A percentile compares a stretch with the other conserved stretches of the same genome.
Evolutionary conservation across 1,284 basidiomycete genomes (phyloP).

Genomic region (Amylostereum areolatum): DNA sequence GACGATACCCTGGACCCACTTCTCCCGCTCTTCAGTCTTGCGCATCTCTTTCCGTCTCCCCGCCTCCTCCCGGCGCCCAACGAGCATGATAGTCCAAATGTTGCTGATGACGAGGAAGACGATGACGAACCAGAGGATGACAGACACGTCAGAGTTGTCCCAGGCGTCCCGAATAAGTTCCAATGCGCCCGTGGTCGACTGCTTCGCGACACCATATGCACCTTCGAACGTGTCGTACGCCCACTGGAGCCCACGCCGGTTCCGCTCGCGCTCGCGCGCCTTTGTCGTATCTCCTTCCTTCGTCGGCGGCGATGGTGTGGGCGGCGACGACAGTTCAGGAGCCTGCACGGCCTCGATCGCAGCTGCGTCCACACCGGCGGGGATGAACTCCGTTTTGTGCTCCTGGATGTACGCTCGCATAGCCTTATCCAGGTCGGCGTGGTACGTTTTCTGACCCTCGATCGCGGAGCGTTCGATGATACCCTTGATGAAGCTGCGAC

Average conservation of each 20-base stretch:
- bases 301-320: constrained; percentile 5
- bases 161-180: constrained; percentile 71
- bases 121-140: constrained; percentile 70
- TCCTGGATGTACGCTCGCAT: constrained; percentile 87
- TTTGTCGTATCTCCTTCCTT: constrained; percentile 22
- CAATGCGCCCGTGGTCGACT: constrained; percentile 61
- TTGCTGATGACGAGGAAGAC: constrained; percentile 72
- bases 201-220: constrained; percentile 60
- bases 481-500: constrained; percentile 93
- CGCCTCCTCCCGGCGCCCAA: constrained; percentile 49
- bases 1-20: constrained; percentile 67
- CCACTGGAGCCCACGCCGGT: constrained; percentile 74
- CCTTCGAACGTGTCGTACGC: constrained; percentile 80
- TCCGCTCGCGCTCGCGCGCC: constrained; percentile 55
- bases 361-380: constrained; percentile 66
- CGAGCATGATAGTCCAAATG: constrained; percentile 59
- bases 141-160: constrained; percentile 65
- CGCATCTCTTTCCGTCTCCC: constrained; percentile 49
- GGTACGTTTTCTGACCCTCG: constrained; percentile 93
- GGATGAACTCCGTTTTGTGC: constrained; percentile 86
- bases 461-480: constrained; percentile 91
- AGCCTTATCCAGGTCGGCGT: constrained; percentile 76
- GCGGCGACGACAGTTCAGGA: constrained; percentile 11
- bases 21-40: constrained; percentile 61
- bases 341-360: constrained; percentile 31